These are phyloP conservation scores for Scalesia atractyloides DNA, from an alignment of 129 eudicot species.

Conservation along the genomic window DNA sequence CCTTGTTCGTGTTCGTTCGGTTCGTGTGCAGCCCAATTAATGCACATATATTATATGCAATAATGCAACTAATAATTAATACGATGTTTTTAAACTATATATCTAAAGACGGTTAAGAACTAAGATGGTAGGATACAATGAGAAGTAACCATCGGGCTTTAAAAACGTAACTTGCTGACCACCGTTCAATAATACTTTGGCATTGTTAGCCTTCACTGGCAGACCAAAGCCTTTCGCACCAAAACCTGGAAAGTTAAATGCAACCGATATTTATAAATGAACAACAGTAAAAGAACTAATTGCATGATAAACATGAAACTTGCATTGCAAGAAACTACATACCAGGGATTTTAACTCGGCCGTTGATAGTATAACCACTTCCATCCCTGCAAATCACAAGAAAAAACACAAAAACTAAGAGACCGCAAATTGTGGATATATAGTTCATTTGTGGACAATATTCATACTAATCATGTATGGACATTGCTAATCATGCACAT, in stretches of 20 bases:
- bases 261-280: slow-evolving; percentile 23
- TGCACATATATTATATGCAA: slow-evolving; percentile 1
- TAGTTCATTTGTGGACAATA: background rate
- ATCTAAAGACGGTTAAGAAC: background rate
- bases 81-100: background rate
- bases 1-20: no score
- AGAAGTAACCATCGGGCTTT: slow-evolving; percentile 94
- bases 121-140: slow-evolving; percentile 82
- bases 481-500: background rate
- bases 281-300: background rate
- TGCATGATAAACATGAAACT: background rate
- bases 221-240: slow-evolving; percentile 62
- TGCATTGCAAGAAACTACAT: background rate
- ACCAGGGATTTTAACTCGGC: slow-evolving; percentile 88
- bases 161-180: slow-evolving; percentile 84
- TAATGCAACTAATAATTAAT: background rate
- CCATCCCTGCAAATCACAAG: slow-evolving; percentile 48
- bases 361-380: slow-evolving; percentile 78
- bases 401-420: slow-evolving; percentile 4
- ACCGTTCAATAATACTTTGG: slow-evolving; percentile 78
- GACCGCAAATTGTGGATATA: background rate
- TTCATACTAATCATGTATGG: background rate
- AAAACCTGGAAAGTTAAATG: slow-evolving; percentile 39
- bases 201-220: slow-evolving; percentile 66
- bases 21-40: background rate